Evolutionary conservation across 441 rosid genomes (phyloP).

Genomic region (Pelargonium australe): DNA sequence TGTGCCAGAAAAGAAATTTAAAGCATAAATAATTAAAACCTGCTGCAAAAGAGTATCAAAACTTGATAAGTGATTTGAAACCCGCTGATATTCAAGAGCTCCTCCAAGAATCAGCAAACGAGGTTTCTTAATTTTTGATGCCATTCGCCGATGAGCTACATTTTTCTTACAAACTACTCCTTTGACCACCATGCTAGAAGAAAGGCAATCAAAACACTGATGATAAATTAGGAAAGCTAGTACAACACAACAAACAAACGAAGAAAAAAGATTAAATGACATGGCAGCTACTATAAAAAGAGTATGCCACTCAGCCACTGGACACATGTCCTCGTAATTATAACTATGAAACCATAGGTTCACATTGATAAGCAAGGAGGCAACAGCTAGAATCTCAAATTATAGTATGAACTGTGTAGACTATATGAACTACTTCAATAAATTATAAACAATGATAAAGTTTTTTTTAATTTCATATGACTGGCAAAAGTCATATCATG

Average conservation of each 20-base stretch:
- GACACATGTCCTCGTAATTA: neutral
- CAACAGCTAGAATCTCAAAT: too few species aligned
- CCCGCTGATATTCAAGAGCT: constrained; percentile 97
- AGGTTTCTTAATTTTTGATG: constrained; percentile 75
- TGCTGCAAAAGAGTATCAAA: constrained; percentile 93
- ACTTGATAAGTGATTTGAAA: constrained; percentile 79
- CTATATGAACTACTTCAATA: too few species aligned
- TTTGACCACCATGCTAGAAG: constrained; percentile 69
- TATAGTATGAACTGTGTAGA: too few species aligned
- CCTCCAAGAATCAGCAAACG: constrained; percentile 86
- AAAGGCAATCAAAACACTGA: constrained; percentile 21
- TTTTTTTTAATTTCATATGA: too few species aligned
- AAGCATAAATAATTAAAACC: constrained; percentile 41
- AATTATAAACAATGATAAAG: too few species aligned
- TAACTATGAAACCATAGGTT: neutral
- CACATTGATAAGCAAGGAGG: neutral
- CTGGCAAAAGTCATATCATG: too few species aligned
- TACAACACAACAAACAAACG: neutral
- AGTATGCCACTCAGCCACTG: neutral
- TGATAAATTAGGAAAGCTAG: neutral
- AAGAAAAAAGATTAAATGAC: neutral
- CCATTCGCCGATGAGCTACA: constrained; percentile 95
- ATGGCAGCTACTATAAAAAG: neutral
- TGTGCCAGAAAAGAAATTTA: constrained; percentile 21
- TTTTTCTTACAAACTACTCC: constrained; percentile 99